Conservation (phyloP, 306 rosid genomes). For the Bauhinia variegata region DNA sequence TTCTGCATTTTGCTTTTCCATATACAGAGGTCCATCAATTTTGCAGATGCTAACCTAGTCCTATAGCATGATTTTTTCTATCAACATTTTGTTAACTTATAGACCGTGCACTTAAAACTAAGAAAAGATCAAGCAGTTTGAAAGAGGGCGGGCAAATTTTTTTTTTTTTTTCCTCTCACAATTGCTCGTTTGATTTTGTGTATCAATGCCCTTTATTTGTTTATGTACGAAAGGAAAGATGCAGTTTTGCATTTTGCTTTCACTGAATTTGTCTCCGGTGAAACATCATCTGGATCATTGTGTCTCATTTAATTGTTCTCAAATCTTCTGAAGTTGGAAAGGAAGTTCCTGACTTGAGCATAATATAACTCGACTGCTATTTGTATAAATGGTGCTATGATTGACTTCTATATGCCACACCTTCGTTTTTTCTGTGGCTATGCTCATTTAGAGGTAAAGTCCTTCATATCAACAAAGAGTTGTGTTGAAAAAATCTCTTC, state of each 20-base stretch:
- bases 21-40: background rate
- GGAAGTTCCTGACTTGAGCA: background rate
- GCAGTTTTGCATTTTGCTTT: background rate
- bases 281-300: background rate
- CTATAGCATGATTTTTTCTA: background rate
- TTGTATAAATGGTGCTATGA: background rate
- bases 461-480: background rate
- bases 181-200: background rate
- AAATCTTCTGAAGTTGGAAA: background rate
- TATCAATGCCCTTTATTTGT: background rate
- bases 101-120: background rate
- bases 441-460: background rate
- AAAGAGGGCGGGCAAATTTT: no score
- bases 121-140: background rate
- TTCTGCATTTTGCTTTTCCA: background rate
- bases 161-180: no score
- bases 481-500: background rate
- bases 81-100: background rate
- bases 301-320: background rate
- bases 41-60: background rate
- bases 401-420: background rate
- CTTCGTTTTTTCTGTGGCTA: no score
- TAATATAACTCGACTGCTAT: no score
- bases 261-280: constrained; percentile 6
- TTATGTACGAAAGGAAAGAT: background rate